These are phyloP conservation scores for Penicillium samsonianum DNA, from an alignment of 495 filamentous ascomycete genomes.

Conservation along the genomic window DNA sequence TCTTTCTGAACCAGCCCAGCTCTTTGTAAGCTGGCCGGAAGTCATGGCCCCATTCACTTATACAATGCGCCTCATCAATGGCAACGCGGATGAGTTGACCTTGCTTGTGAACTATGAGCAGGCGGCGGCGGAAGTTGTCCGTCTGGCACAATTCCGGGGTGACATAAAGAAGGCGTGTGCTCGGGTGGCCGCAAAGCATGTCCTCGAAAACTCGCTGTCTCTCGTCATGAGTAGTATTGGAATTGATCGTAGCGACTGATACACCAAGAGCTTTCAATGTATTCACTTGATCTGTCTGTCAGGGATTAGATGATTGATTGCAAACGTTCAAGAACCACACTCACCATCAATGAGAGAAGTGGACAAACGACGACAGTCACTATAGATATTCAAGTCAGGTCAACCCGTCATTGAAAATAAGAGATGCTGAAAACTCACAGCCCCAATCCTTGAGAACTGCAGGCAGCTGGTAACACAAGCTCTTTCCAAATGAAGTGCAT, in stretches of 20 bases:
- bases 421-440: constrained; percentile 53
- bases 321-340: constrained; percentile 6
- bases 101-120: constrained; percentile 75
- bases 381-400: constrained; percentile 27
- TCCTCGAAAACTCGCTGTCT: constrained; percentile 72
- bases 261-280: constrained; percentile 73
- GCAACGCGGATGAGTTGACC: constrained; percentile 81
- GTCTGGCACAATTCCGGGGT: constrained; percentile 86
- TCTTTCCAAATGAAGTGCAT: constrained; percentile 96
- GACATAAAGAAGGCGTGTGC: constrained; percentile 83
- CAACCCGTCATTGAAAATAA: not conserved
- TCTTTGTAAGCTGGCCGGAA: constrained; percentile 90
- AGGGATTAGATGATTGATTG: constrained; percentile 4
- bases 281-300: constrained; percentile 85
- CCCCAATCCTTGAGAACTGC: constrained; percentile 78
- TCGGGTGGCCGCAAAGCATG: constrained; percentile 82
- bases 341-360: constrained; percentile 85
- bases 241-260: constrained; percentile 82
- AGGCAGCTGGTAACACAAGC: constrained; percentile 90
- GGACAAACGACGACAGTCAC: constrained; percentile 93
- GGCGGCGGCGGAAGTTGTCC: constrained; percentile 72
- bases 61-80: constrained; percentile 95
- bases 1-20: constrained; percentile 82
- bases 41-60: constrained; percentile 97
- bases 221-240: constrained; percentile 65